These are phyloP conservation scores for Tetrahymena thermophila DNA, from an alignment of 73 alveolate genomes.

Conservation along the genomic window DNA sequence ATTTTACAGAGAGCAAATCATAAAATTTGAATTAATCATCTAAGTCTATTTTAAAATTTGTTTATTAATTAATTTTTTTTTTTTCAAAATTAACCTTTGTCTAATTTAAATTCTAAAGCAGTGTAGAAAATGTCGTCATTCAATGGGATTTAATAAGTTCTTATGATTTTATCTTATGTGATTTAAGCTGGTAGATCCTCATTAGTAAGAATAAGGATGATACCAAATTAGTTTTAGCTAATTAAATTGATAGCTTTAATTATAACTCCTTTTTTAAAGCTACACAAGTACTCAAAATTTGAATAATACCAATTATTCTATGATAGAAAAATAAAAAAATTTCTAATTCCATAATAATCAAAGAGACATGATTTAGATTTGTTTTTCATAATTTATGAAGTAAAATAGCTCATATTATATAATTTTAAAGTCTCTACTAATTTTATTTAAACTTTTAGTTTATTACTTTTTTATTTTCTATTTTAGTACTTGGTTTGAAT, in stretches of 20 bases:
- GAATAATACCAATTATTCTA: background rate
- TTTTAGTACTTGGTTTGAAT: background rate
- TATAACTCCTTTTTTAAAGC: background rate
- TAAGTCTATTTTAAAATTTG: background rate
- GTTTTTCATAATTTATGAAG: background rate
- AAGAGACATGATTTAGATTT: background rate
- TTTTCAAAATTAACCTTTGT: background rate
- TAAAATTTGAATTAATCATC: background rate
- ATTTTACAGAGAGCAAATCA: background rate
- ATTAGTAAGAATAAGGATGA: background rate
- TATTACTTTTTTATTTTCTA: background rate
- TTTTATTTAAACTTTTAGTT: background rate
- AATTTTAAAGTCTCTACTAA: background rate
- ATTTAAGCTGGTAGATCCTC: background rate
- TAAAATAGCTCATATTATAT: background rate
- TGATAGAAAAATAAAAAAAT: background rate
- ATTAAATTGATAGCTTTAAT: background rate
- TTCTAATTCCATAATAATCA: background rate
- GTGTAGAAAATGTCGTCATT: background rate
- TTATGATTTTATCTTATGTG: background rate
- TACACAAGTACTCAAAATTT: background rate
- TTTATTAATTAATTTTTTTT: background rate
- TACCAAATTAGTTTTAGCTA: background rate
- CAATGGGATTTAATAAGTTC: background rate
- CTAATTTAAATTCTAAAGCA: background rate